Percentiles rank a stretch among this genome's conserved stretches.
These are phyloP conservation scores for Lumnitzera littorea DNA, from an alignment of 345 rosid species.

Conservation along the genomic window DNA sequence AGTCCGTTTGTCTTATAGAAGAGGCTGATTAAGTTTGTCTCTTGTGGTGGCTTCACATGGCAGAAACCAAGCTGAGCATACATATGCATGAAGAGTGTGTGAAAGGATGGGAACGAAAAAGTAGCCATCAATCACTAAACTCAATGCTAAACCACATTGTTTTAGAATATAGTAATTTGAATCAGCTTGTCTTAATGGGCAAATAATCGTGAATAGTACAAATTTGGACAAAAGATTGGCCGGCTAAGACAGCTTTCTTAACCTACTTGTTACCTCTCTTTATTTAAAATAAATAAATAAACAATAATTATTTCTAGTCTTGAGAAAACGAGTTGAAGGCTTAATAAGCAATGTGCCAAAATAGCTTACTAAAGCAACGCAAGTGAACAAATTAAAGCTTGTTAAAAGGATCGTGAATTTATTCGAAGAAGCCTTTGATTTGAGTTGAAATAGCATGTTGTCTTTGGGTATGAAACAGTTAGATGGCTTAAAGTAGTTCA, in stretches of 20 bases:
- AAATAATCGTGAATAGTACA: slow-evolving; percentile 9
- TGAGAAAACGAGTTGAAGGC: background rate
- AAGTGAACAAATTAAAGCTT: too few relatives aligned
- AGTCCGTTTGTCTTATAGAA: slow-evolving; percentile 13
- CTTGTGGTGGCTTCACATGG: slow-evolving; percentile 26
- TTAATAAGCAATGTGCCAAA: slow-evolving; percentile 23
- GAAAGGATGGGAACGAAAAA: slow-evolving; percentile 20
- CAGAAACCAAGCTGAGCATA: background rate
- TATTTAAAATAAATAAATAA: background rate
- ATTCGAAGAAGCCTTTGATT: too few relatives aligned
- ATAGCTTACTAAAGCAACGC: slow-evolving; percentile 10
- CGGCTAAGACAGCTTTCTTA: slow-evolving; percentile 56
- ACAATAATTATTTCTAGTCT: background rate
- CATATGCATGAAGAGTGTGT: slow-evolving; percentile 1
- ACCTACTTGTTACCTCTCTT: slow-evolving; percentile 31
- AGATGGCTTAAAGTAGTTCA: too few relatives aligned
- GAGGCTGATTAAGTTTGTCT: slow-evolving; percentile 47
- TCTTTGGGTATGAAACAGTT: too few relatives aligned
- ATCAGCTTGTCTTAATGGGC: slow-evolving; percentile 26
- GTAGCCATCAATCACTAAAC: slow-evolving; percentile 28
- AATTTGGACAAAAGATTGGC: slow-evolving; percentile 52
- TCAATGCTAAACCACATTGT: slow-evolving; percentile 8
- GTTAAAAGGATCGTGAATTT: too few relatives aligned
- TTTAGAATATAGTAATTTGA: background rate
- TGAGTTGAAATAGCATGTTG: too few relatives aligned